Evolutionary conservation across 2,329 filamentous ascomycete genomes (phyloP).

Genomic region (Exophiala sp.): DNA sequence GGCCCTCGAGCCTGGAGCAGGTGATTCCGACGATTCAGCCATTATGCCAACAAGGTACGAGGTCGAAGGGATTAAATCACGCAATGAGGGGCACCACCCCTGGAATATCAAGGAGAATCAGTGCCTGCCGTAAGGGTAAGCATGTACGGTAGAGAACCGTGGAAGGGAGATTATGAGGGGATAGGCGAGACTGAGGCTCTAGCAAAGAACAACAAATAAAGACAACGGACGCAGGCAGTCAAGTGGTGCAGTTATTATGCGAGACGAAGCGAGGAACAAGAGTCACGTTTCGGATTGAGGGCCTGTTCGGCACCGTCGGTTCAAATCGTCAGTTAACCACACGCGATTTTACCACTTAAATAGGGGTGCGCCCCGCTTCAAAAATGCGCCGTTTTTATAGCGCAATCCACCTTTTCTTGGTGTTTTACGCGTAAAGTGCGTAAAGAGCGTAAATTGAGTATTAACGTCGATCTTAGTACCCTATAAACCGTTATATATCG

Average conservation of each 20-base stretch:
- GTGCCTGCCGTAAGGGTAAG: background rate
- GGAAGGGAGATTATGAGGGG: background rate
- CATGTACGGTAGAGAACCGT: conserved; percentile 1
- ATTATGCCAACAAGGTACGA: conserved; percentile 11
- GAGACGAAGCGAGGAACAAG: background rate
- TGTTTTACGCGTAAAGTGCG: too few species aligned
- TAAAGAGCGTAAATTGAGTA: too few species aligned
- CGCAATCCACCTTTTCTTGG: too few species aligned
- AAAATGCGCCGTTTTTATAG: too few species aligned
- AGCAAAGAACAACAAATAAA: background rate
- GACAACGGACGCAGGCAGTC: background rate
- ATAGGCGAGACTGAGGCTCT: background rate
- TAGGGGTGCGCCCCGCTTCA: too few species aligned
- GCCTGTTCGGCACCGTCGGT: too few species aligned
- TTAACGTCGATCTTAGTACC: too few species aligned
- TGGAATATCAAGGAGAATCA: conserved; percentile 4
- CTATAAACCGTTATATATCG: too few species aligned
- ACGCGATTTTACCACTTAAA: too few species aligned
- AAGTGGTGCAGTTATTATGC: background rate
- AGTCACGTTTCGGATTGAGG: conserved; percentile 11
- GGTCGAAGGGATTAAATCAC: conserved; percentile 1
- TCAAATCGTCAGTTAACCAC: too few species aligned
- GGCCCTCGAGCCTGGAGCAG: conserved; percentile 23
- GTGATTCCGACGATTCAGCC: conserved; percentile 15
- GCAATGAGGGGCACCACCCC: conserved; percentile 5